These are phyloP conservation scores for Leishmania turanica DNA, from an alignment of 208 protist species.

Conservation along the genomic window DNA sequence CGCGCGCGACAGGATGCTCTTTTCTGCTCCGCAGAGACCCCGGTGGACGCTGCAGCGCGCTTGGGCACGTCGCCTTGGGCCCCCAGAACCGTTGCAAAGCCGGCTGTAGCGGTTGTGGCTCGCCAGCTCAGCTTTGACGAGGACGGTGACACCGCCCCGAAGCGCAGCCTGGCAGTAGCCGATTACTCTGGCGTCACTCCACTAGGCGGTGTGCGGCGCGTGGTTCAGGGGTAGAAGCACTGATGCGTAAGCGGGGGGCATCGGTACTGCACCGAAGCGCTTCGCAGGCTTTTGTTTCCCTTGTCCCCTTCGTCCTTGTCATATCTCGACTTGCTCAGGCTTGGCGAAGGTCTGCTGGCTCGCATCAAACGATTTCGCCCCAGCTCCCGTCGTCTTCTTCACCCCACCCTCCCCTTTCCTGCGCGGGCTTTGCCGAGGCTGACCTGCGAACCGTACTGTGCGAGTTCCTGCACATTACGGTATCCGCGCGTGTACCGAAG, in stretches of 20 bases:
- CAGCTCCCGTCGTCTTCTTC: not conserved
- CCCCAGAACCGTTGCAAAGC: constrained; percentile 28
- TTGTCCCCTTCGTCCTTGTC: not conserved
- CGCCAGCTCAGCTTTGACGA: constrained; percentile 34
- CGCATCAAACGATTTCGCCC: not conserved
- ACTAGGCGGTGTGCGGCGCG: not conserved
- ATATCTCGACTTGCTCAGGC: not conserved
- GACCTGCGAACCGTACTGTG: not conserved
- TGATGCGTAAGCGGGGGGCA: not conserved
- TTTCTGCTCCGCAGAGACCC: not conserved
- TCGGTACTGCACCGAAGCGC: not conserved
- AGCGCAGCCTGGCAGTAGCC: not conserved
- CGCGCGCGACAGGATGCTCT: no score
- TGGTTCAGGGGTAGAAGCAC: not conserved
- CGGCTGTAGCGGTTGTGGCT: constrained; percentile 15
- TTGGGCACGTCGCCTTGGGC: not conserved
- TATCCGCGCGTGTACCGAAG: not conserved
- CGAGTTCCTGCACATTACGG: not conserved
- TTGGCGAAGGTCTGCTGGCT: not conserved
- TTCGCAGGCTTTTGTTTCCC: not conserved
- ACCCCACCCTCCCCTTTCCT: not conserved
- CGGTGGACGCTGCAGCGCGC: not conserved
- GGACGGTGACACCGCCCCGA: not conserved
- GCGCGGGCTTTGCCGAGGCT: not conserved
- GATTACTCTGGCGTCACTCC: not conserved